Percentiles rank a stretch among this genome's conserved stretches.
These are phyloP conservation scores for Posidonia australis DNA, from an alignment of 106 monocot species.

Conservation along the genomic window DNA sequence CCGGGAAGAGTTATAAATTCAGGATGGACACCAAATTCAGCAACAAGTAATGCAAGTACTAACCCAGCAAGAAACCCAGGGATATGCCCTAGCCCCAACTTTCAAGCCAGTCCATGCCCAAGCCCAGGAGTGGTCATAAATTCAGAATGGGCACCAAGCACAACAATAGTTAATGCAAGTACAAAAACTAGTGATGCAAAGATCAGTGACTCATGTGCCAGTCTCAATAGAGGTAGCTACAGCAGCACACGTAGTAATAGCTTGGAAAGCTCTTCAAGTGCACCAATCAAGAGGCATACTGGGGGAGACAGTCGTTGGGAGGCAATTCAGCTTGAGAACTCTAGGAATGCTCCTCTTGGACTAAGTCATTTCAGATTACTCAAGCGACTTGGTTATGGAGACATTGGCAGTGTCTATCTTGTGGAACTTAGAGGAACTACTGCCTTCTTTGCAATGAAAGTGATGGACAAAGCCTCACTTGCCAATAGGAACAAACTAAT, in stretches of 20 bases:
- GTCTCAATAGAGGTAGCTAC: conserved; percentile 1
- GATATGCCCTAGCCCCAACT: not conserved
- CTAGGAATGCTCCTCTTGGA: conserved; percentile 4
- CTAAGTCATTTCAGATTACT: conserved; percentile 15
- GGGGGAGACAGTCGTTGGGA: conserved; percentile 22
- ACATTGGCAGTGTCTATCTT: conserved; percentile 25
- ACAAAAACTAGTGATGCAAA: conserved; percentile 9
- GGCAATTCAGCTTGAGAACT: conserved; percentile 9
- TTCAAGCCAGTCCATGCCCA: not conserved
- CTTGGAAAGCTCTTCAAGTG: conserved; percentile 9
- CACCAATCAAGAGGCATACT: conserved; percentile 17
- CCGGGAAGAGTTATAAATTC: not conserved
- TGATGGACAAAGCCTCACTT: conserved; percentile 25
- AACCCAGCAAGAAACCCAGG: not conserved
- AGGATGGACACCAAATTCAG: not conserved
- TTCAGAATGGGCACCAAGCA: not conserved
- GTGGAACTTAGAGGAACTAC: conserved; percentile 15
- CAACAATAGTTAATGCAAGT: not conserved
- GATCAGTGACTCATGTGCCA: conserved; percentile 3
- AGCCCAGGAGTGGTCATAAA: not conserved
- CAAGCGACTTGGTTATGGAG: conserved; percentile 25
- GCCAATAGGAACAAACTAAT: conserved; percentile 18
- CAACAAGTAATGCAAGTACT: not conserved
- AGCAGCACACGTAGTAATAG: conserved; percentile 14
- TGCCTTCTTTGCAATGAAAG: conserved; percentile 24